Conservation (phyloP, 306 rosid genomes). For the Malus fusca region DNA sequence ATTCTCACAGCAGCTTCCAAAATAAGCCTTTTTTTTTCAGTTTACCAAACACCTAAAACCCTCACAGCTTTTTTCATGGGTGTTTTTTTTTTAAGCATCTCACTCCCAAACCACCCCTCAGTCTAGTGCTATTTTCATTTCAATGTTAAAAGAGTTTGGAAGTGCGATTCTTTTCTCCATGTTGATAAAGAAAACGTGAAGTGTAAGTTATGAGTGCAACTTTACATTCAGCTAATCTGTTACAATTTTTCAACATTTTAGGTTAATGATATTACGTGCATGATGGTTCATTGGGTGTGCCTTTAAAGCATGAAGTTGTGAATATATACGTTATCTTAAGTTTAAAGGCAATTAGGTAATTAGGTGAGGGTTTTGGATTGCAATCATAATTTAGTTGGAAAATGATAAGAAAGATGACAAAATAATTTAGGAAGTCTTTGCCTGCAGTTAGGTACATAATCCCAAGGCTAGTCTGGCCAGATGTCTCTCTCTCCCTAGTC, state of each 20-base stretch:
- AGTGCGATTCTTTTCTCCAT: no score
- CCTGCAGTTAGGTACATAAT: not conserved
- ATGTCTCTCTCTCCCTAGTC: not conserved
- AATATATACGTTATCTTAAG: slow-evolving; percentile 2
- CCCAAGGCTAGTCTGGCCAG: not conserved
- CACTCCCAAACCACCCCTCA: no score
- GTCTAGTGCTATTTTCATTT: no score
- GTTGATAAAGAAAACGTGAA: not conserved
- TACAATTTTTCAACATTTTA: not conserved
- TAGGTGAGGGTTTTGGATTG: slow-evolving; percentile 2
- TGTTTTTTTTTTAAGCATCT: no score
- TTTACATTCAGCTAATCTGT: not conserved
- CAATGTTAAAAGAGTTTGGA: no score
- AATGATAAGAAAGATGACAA: not conserved
- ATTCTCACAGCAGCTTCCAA: no score
- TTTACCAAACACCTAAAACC: no score
- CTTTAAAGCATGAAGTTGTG: slow-evolving; percentile 20
- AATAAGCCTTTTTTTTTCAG: no score
- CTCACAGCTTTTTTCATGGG: no score
- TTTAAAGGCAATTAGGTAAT: slow-evolving; percentile 20
- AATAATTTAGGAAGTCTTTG: not conserved
- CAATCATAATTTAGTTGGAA: slow-evolving; percentile 14
- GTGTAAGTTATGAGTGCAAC: not conserved
- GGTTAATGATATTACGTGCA: slow-evolving; percentile 15
- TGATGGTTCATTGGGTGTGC: slow-evolving; percentile 7